phyloP scores from a whole-genome alignment of 1,284 basidiomycete genomes.

The Tausonia pullulans region DNA sequence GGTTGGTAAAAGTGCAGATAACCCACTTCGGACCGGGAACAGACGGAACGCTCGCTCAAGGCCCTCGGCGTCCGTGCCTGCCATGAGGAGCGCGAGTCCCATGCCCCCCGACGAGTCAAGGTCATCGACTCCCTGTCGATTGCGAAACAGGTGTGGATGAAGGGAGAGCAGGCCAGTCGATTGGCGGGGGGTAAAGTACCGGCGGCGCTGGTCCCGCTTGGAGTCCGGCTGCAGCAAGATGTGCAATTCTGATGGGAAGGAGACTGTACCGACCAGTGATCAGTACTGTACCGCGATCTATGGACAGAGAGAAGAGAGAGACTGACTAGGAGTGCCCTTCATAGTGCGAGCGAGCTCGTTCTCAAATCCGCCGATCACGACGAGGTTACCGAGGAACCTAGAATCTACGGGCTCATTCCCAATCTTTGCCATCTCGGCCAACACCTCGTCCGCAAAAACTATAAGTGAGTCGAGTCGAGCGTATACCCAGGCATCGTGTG shows the following conservation, averaged over 20 bases:
- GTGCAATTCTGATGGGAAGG: slow-evolving; percentile 25
- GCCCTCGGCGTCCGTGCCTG: slow-evolving; percentile 45
- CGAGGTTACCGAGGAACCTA: slow-evolving; percentile 43
- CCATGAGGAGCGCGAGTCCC: slow-evolving; percentile 46
- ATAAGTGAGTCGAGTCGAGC: slow-evolving; percentile 58
- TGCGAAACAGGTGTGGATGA: slow-evolving; percentile 43
- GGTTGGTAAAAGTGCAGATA: neutral
- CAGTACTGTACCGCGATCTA: neutral
- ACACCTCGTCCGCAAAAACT: slow-evolving; percentile 39
- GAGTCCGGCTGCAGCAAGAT: too few species aligned
- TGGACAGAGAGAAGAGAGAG: neutral
- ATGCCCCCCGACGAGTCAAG: slow-evolving; percentile 32
- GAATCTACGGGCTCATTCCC: too few species aligned
- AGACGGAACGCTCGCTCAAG: slow-evolving; percentile 54
- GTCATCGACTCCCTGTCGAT: too few species aligned
- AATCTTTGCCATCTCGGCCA: slow-evolving; percentile 16
- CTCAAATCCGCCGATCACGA: slow-evolving; percentile 36
- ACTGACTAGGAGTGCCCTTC: slow-evolving; percentile 26
- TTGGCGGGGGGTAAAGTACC: neutral
- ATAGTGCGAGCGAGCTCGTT: slow-evolving; percentile 26
- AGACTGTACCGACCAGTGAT: slow-evolving; percentile 18
- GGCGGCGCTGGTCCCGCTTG: too few species aligned
- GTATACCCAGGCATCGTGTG: slow-evolving; percentile 55
- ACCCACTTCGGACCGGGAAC: slow-evolving; percentile 58
- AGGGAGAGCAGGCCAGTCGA: slow-evolving; percentile 46